These are phyloP conservation scores for Musa itinerans DNA, from an alignment of 176 grass and related monocot genomes.

Conservation along the genomic window DNA sequence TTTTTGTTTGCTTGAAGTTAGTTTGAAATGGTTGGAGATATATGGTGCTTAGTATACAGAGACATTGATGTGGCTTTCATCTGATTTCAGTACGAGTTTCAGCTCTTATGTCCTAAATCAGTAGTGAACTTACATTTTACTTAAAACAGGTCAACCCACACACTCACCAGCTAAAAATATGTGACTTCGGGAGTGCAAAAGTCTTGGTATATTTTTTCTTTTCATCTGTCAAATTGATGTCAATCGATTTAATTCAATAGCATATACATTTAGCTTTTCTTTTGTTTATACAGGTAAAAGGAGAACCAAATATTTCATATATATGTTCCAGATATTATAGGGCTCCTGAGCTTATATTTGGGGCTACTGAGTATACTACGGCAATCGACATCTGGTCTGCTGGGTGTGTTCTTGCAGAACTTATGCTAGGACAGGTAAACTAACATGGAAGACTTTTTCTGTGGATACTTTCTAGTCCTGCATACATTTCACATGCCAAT, in stretches of 20 bases:
- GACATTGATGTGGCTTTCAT: too few relatives aligned
- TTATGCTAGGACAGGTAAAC: slow-evolving; percentile 66
- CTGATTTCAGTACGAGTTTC: too few relatives aligned
- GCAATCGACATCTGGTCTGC: slow-evolving; percentile 84
- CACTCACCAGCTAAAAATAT: slow-evolving; percentile 68
- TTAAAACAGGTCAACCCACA: slow-evolving; percentile 58
- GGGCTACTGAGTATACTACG: slow-evolving; percentile 65
- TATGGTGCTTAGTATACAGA: too few relatives aligned
- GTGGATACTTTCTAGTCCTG: background rate
- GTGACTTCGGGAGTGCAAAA: slow-evolving; percentile 80
- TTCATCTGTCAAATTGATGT: background rate
- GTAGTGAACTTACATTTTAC: slow-evolving; percentile 7
- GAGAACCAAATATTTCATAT: slow-evolving; percentile 79
- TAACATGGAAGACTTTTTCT: background rate
- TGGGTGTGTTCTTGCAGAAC: slow-evolving; percentile 79
- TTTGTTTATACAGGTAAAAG: slow-evolving; percentile 35
- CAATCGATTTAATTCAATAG: background rate
- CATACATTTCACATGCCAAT: background rate
- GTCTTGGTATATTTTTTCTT: slow-evolving; percentile 37
- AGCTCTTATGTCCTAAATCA: background rate
- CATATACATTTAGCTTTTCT: slow-evolving; percentile 1
- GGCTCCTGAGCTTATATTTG: slow-evolving; percentile 84
- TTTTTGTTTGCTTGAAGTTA: too few relatives aligned
- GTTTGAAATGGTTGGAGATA: too few relatives aligned
- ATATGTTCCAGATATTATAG: slow-evolving; percentile 78